Evolutionary conservation across 306 rosid species (phyloP), one percentile per base, ranked within the genome.

Genomic region (Cyclanthera cordifolia): DNA sequence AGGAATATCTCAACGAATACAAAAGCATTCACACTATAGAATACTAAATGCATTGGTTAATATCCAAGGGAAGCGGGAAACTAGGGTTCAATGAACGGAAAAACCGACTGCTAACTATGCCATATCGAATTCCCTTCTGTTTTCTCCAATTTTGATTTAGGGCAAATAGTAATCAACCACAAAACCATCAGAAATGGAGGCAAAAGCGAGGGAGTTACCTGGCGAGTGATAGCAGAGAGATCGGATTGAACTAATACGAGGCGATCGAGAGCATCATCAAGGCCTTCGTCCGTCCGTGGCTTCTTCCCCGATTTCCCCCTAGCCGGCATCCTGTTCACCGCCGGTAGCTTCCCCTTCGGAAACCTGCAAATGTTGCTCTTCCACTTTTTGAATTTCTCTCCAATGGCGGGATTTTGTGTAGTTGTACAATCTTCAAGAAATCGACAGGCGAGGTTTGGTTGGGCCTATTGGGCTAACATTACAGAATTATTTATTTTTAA

Each of bases 201-300:
- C 0, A 1, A 45, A 25, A 13, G 24, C 9, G 20, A 46, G 53
- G 53, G 16, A 13, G 25, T 8, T n/a, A 85, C 98, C 95, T 89
- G 85, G 53, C 73, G 69, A 71, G 83, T 51, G 69, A 87, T 72
- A 70, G 85, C 37, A 11, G 90, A 86, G 53, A 93, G 75, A 67
- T 89, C 85, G 49, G 96, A 82, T 46, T 84, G 91, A 73, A 85
- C 72, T 15, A 82, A 79, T 46, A 85, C 74, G 53, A 93, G 85
- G 4, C 72, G 85, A 75, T 80, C 89, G 50, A 84, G 80, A 17
- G 75, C 28, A 19, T 73, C 76, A 58, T 66, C 79, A 14, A 48
- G 67, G 0, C 72, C 76, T 3, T 53, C 73, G 21, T 82, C 83
- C 70, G 54, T 75, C 69, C 84, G 51, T 19, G 84, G 73, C 70